Conservation (phyloP, 768 basidiomycete species). For the Hemileccinum rubropunctum region DNA sequence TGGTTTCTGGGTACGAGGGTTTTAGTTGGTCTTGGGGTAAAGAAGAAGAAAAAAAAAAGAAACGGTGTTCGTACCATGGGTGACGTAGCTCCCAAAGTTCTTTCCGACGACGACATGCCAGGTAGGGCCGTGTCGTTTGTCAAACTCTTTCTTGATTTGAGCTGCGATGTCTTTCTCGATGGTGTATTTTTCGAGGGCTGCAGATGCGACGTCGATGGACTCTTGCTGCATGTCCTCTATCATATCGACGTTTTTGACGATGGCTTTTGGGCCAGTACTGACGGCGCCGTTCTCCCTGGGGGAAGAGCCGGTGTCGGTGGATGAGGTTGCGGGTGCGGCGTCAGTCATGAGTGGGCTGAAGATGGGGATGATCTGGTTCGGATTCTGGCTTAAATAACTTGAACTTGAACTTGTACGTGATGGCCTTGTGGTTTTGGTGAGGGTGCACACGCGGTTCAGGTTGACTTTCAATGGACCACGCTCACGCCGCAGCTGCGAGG, state of each 20-base stretch:
- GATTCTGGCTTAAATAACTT: conserved; percentile 27
- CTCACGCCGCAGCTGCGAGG: too few species aligned
- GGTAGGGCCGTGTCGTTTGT: conserved; percentile 86
- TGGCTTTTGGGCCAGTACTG: conserved; percentile 62
- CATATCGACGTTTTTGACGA: conserved; percentile 98
- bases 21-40: too few species aligned
- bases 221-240: conserved; percentile 95
- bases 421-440: conserved; percentile 30
- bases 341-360: conserved; percentile 44
- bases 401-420: too few species aligned
- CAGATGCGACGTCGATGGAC: conserved; percentile 81
- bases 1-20: conserved; percentile 65
- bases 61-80: conserved; percentile 83
- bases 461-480: too few species aligned
- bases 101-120: conserved; percentile 99
- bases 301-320: conserved; percentile 50
- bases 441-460: background rate
- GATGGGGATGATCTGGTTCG: background rate
- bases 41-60: background rate
- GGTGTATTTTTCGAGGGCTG: conserved; percentile 85
- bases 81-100: conserved; percentile 98
- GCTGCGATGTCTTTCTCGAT: conserved; percentile 99
- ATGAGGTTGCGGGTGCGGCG: conserved; percentile 56
- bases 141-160: conserved; percentile 97
- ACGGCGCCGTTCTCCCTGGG: conserved; percentile 38